Evolutionary conservation across 106 monocot species (phyloP).

Genomic region (Dactylorhiza incarnata): DNA sequence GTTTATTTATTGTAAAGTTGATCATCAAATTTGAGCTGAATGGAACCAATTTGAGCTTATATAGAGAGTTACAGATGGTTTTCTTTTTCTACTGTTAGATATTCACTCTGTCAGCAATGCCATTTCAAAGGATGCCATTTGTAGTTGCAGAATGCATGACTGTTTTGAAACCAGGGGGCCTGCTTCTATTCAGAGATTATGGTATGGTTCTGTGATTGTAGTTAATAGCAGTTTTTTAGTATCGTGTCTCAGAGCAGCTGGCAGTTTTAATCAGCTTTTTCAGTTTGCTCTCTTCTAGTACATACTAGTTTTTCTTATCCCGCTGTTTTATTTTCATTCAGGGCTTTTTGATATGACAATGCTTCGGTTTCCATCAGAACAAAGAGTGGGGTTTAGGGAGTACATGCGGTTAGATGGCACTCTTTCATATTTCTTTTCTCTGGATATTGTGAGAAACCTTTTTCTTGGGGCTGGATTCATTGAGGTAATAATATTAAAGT

Average conservation of each 20-base stretch:
- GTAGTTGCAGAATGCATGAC: constrained; percentile 54
- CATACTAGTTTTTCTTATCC: neutral
- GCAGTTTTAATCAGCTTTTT: neutral
- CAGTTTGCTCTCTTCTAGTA: neutral
- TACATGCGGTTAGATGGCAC: constrained; percentile 89
- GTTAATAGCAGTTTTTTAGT: neutral
- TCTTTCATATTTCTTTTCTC: constrained; percentile 87
- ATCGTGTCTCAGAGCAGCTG: too few species aligned
- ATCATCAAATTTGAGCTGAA: neutral
- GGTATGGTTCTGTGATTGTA: constrained; percentile 33
- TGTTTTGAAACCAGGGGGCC: constrained; percentile 67
- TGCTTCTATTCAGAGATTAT: constrained; percentile 94
- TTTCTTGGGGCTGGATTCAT: constrained; percentile 65
- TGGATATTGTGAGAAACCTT: constrained; percentile 62
- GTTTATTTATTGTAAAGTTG: neutral
- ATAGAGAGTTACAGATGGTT: neutral
- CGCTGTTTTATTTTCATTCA: constrained; percentile 10
- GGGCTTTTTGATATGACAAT: constrained; percentile 99
- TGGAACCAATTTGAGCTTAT: neutral
- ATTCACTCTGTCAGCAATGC: constrained; percentile 85
- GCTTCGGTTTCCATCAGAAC: constrained; percentile 77
- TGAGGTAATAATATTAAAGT: constrained; percentile 38
- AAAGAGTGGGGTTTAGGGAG: constrained; percentile 67
- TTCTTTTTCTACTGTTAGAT: constrained; percentile 35
- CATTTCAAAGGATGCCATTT: constrained; percentile 52